Evolutionary conservation across 2,329 filamentous ascomycete species (phyloP).

Genomic region (Sporothrix sp.): DNA sequence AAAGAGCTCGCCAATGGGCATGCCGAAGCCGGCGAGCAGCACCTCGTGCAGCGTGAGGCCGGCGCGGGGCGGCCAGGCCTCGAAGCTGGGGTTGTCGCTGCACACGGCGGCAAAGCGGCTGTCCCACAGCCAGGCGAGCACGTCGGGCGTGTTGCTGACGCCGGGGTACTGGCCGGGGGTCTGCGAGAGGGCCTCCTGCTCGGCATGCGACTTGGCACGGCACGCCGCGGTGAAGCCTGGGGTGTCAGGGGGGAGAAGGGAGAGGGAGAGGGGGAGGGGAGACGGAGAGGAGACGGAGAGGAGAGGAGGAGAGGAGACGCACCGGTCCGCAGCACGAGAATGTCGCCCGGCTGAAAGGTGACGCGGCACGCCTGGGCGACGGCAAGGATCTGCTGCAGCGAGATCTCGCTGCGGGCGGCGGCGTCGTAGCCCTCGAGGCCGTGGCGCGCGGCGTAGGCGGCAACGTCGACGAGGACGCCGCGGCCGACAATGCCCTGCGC

Average conservation of each 20-base stretch:
- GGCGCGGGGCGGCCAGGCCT: neutral
- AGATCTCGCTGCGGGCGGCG: neutral
- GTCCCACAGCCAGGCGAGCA: neutral
- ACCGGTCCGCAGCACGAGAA: neutral
- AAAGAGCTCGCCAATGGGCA: conserved; percentile 46
- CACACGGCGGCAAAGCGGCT: neutral
- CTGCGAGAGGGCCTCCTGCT: neutral
- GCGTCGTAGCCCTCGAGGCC: neutral
- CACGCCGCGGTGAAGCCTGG: neutral
- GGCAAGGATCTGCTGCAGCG: neutral
- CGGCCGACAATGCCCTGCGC: neutral
- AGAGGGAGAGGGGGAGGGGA: neutral
- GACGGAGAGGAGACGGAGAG: neutral
- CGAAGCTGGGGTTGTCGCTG: neutral
- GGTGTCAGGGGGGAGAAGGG: neutral
- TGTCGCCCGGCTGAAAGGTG: neutral
- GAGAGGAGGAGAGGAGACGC: neutral
- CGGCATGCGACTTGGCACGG: neutral
- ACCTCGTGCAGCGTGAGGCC: conserved; percentile 34
- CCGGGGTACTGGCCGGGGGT: neutral
- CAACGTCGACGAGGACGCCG: neutral
- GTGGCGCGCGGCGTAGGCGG: neutral
- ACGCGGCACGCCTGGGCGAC: neutral
- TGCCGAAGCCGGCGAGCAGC: conserved; percentile 41
- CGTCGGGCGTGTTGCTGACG: neutral